Conservation (phyloP, 257 asterid species). For the Nicotiana tomentosiformis region DNA sequence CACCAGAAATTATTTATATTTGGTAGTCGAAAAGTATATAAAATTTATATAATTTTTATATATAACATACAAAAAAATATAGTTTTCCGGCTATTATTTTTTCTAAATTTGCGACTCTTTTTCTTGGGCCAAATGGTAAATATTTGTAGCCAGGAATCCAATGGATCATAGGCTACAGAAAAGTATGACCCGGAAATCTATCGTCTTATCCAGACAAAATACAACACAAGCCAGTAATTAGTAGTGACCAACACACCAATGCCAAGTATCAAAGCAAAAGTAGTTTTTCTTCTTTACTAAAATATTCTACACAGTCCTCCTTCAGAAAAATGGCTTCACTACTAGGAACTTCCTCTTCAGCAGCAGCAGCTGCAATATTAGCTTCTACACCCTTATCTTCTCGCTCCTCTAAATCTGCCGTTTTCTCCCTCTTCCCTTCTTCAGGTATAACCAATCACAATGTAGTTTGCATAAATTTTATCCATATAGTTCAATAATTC, state of each 20-base stretch:
- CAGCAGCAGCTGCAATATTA: conserved; percentile 29
- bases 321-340: conserved; percentile 39
- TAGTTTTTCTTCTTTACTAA: background rate
- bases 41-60: too few species aligned
- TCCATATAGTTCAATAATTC: background rate
- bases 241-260: conserved; percentile 11
- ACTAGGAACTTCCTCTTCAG: conserved; percentile 45
- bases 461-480: too few species aligned
- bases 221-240: conserved; percentile 16
- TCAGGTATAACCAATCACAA: conserved; percentile 25
- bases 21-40: too few species aligned
- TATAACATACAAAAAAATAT: too few species aligned
- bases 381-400: conserved; percentile 40
- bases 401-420: conserved; percentile 26
- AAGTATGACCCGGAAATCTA: conserved; percentile 31
- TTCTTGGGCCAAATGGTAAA: too few species aligned
- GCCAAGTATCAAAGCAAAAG: background rate
- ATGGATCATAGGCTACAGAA: background rate
- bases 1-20: too few species aligned
- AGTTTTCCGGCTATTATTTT: too few species aligned
- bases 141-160: background rate
- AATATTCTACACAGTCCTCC: background rate
- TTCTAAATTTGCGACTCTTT: too few species aligned
- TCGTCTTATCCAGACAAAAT: conserved; percentile 54
- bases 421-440: conserved; percentile 25